Base-by-base conservation (phyloP, 176 grass and related monocot genomes). In the Canna indica region DNA sequence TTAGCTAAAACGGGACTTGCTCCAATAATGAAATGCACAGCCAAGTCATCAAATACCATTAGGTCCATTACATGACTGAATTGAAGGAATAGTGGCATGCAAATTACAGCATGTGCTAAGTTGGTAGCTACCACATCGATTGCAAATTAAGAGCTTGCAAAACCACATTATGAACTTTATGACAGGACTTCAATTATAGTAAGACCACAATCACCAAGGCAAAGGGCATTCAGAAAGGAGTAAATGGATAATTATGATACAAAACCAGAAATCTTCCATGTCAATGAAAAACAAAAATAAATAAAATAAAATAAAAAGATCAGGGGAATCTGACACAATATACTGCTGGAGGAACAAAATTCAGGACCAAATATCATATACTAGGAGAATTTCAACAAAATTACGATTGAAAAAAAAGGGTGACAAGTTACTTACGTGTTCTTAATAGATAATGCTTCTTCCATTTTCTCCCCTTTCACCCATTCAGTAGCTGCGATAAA, bases 381-480 rank as follows among this genome's bases (percentile, higher is more conserved):
- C n/a, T n/a, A 54, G 3, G 22, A 8, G 22, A n/a, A n/a, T n/a
- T n/a, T n/a, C 7, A n/a, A n/a, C 7, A 18, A 54, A 18, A n/a
- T n/a, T n/a, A 36, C 35, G 41, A 67, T 5, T n/a, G 8, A 22
- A 41, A 10, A 26, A 67, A 67, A 3, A 44, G 13, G 5, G 41
- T 44, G 5, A 5, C 0, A 44, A 2, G 46, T 41, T 71, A 67
- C 70, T 83, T 80, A 90, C 86, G 82, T 87, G 73, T 97, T 97
- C 71, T 87, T 97, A 56, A 97, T 92, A 5, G 82, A 58, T 41
- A 77, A 0, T 4, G 89, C 86, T 80, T 97, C 89, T 11, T 92
- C 89, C 89, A 80, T 87, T 68, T 85, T 80, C 73, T 82, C 87
- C 61, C 94, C 94, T 79, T 97, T 97, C 20, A 97, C 77, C 86